Conservation (phyloP, 2,329 filamentous ascomycete genomes). For the Colletotrichum falcatum region DNA sequence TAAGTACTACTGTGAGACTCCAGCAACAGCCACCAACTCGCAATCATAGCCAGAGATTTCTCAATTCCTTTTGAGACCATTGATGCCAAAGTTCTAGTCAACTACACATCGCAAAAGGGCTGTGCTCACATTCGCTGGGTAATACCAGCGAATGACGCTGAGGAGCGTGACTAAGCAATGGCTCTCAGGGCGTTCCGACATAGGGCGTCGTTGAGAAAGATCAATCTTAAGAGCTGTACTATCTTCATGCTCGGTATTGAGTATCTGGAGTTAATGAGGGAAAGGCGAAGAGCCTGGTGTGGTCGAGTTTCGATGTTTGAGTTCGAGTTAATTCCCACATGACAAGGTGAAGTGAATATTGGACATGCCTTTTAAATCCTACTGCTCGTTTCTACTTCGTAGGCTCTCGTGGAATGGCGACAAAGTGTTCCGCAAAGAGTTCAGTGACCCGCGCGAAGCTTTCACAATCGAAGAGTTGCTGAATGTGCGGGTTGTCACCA, state of each 20-base stretch:
- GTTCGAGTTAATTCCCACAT: constrained; percentile 53
- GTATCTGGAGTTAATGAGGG: constrained; percentile 59
- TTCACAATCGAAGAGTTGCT: constrained; percentile 50
- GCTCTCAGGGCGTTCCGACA: constrained; percentile 56
- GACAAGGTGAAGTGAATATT: constrained; percentile 59
- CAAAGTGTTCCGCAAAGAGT: constrained; percentile 48
- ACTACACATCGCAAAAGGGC: constrained; percentile 69
- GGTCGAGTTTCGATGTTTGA: constrained; percentile 54
- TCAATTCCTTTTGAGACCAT: constrained; percentile 60
- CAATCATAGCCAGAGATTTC: constrained; percentile 60
- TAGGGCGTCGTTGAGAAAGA: constrained; percentile 54
- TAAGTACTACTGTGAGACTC: constrained; percentile 61
- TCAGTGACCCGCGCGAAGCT: constrained; percentile 54
- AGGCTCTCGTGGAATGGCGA: constrained; percentile 55
- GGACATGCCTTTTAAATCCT: constrained; percentile 69
- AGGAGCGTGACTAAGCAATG: constrained; percentile 57
- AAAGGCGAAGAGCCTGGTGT: constrained; percentile 49
- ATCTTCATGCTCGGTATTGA: constrained; percentile 63
- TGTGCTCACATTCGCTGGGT: constrained; percentile 67
- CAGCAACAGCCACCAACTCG: constrained; percentile 56
- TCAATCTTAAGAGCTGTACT: constrained; percentile 57
- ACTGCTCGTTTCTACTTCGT: constrained; percentile 61
- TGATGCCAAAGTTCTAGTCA: constrained; percentile 54
- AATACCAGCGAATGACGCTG: constrained; percentile 45
- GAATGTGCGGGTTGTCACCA: constrained; percentile 53